These are phyloP conservation scores for Exophiala xenobiotica DNA, from an alignment of 2,329 filamentous ascomycete genomes.

Conservation along the genomic window DNA sequence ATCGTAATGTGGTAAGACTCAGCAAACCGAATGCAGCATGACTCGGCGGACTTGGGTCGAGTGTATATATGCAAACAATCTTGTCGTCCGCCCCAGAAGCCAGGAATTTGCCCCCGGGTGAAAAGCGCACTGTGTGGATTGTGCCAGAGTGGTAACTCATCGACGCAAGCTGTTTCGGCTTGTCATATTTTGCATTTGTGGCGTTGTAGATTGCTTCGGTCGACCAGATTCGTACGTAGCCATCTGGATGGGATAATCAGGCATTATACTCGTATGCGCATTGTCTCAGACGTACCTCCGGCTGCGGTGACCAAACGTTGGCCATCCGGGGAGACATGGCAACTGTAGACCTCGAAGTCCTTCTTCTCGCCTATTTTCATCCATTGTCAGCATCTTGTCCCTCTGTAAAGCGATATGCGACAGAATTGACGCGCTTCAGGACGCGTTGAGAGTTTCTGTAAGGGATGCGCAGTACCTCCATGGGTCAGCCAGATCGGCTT, in stretches of 20 bases:
- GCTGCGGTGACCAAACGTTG: conserved; percentile 88
- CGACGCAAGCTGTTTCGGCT: conserved; percentile 89
- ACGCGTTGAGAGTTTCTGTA: conserved; percentile 18
- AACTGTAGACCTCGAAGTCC: conserved; percentile 98
- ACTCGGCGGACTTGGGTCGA: conserved; percentile 78
- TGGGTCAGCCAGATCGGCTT: conserved; percentile 96
- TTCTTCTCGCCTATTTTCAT: conserved; percentile 76
- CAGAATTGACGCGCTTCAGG: conserved; percentile 21
- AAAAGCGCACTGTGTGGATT: conserved; percentile 96
- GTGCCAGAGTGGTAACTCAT: conserved; percentile 98
- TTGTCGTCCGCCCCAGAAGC: conserved; percentile 98
- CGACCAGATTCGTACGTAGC: conserved; percentile 96
- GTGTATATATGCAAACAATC: conserved; percentile 94
- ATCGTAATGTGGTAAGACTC: not conserved
- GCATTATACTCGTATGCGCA: conserved; percentile 2
- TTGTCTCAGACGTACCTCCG: conserved; percentile 62
- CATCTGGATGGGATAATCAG: conserved; percentile 59
- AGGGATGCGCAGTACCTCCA: conserved; percentile 61
- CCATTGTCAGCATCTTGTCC: conserved; percentile 10
- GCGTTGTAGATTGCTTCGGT: conserved; percentile 89
- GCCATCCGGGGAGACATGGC: conserved; percentile 93
- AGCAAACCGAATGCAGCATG: conserved; percentile 73
- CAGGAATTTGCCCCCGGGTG: conserved; percentile 88
- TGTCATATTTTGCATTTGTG: conserved; percentile 67
- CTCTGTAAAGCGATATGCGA: conserved; percentile 5